Percentiles rank a stretch among this genome's conserved stretches.
Conservation (phyloP, 164 flowering plant genomes). For the Platanus orientalis region DNA sequence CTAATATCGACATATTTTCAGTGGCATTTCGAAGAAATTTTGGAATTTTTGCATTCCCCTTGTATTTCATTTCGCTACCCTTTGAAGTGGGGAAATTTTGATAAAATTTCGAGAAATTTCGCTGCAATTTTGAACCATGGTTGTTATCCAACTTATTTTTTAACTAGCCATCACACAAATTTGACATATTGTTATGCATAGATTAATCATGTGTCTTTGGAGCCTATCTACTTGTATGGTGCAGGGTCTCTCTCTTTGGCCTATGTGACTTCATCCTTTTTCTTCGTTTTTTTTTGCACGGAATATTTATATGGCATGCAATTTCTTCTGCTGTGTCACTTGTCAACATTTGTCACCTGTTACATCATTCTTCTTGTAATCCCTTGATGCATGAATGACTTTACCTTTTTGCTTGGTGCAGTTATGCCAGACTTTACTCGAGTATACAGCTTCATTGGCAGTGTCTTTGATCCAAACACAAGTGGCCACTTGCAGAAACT, state of each 20-base stretch:
- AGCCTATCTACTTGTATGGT: not conserved
- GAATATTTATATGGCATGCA: not conserved
- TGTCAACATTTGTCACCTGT: not conserved
- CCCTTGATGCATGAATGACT: not conserved
- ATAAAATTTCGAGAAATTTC: no score
- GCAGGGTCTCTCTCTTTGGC: not conserved
- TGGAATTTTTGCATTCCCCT: no score
- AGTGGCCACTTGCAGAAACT: conserved; percentile 68
- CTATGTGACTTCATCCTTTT: not conserved
- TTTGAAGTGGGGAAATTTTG: no score
- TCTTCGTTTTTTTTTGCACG: not conserved
- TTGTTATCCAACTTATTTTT: no score
- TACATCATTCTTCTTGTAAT: not conserved
- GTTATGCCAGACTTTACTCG: conserved; percentile 77
- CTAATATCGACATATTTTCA: no score
- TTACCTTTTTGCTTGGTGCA: conserved; percentile 31
- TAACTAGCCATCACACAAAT: no score
- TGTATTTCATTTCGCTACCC: no score
- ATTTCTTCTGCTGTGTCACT: not conserved
- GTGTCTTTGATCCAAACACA: conserved; percentile 72
- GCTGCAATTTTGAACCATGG: no score
- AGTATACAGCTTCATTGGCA: conserved; percentile 82
- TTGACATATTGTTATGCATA: no score
- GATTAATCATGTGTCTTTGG: no score
- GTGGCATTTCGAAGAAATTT: no score